A percentile compares a stretch with the other conserved stretches of the same genome.
Evolutionary conservation across 225 moss, liverwort and hornwort species (phyloP).

Genomic region (Asterella californica): DNA sequence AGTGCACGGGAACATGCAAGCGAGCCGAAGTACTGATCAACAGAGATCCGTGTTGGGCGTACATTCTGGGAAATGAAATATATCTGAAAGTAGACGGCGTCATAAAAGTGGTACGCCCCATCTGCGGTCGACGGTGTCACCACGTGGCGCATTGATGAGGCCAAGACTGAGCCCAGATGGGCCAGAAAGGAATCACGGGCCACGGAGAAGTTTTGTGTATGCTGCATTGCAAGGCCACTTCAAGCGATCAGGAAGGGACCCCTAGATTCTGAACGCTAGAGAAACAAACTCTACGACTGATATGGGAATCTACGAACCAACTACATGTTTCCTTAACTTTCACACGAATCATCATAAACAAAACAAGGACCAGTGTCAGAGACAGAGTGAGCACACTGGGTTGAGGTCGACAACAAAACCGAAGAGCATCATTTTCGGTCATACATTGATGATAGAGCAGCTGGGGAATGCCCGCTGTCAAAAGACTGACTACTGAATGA

Average conservation of each 20-base stretch:
- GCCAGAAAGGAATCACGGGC: conserved; percentile 90
- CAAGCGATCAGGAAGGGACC: not conserved
- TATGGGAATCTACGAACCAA: not conserved
- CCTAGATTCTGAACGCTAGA: not conserved
- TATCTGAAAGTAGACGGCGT: conserved; percentile 77
- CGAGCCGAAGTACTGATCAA: not conserved
- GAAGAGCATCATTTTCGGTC: not conserved
- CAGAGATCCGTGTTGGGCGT: not conserved
- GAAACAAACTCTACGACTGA: not conserved
- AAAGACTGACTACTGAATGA: not conserved
- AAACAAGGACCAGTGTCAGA: not conserved
- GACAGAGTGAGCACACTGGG: not conserved
- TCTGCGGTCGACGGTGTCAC: conserved; percentile 96
- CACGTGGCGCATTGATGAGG: conserved; percentile 86
- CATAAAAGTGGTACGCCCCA: conserved; percentile 92
- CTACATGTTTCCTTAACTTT: not conserved
- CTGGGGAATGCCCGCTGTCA: not conserved
- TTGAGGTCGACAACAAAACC: too few relatives aligned
- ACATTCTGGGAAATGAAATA: conserved; percentile 91
- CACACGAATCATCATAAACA: not conserved
- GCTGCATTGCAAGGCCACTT: conserved; percentile 29
- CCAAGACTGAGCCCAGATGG: conserved; percentile 81
- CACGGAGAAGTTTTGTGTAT: conserved; percentile 63
- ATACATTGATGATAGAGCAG: not conserved
- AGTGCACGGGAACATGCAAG: not conserved